Base-by-base conservation (phyloP, 345 rosid species). In the Excoecaria cochinchinensis region DNA sequence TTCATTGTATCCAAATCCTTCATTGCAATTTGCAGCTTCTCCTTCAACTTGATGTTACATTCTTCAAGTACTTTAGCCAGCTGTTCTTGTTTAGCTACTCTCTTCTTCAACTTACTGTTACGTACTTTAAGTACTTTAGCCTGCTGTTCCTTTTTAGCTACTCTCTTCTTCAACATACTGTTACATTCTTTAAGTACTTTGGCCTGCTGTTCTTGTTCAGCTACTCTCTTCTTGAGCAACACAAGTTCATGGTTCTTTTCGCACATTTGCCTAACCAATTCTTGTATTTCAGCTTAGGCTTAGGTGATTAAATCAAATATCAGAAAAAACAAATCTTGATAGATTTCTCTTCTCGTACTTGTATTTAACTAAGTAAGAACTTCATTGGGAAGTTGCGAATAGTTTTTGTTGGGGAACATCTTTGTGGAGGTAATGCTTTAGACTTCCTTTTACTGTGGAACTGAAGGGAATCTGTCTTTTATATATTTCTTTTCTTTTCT, bases 181-280 rank as follows among this genome's bases (percentile, higher is more conserved):
- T n/a, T n/a, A n/a, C n/a, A n/a, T n/a, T n/a, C n/a, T n/a, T n/a
- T n/a, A n/a, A n/a, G n/a, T n/a, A n/a, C n/a, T n/a, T n/a, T n/a
- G n/a, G n/a, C n/a, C n/a, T n/a, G n/a, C n/a, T n/a, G n/a, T n/a
- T n/a, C n/a, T n/a, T n/a, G n/a, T n/a, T n/a, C n/a, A n/a, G n/a
- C n/a, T n/a, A 82, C 85, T 83, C 72, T 87, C 82, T 81, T 82
- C 76, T 88, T 87, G 9, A 74, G 75, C 83, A 78, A 87, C 60
- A 74, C 65, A 11, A 92, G 88, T 82, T 87, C 88, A 83, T 90
- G 93, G 63, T 85, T 89, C 22, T 90, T 92, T 71, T 90, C 93
- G 38, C 81, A 62, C 72, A 90, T 87, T 81, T 87, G 85, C 84
- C 85, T 87, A 57, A 88, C 81, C 89, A 94, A n/a, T n/a, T 70